Percentiles rank a stretch among this genome's conserved stretches.
These are phyloP conservation scores for Diddensiella caesifluorescens DNA, from an alignment of 805 yeast genomes.

Conservation along the genomic window DNA sequence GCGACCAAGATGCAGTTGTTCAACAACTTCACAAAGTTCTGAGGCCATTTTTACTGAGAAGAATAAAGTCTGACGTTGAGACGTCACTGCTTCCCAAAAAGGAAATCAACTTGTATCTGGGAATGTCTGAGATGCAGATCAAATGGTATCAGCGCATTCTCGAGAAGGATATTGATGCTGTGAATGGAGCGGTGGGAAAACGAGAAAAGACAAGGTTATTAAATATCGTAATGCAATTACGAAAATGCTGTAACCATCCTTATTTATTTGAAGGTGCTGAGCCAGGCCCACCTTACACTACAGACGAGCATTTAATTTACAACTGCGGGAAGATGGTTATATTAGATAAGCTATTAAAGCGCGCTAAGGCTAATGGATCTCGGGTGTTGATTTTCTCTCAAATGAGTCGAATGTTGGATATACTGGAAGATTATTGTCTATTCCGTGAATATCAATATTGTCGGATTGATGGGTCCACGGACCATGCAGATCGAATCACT, in stretches of 20 bases:
- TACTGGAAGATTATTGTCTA: slow-evolving; percentile 85
- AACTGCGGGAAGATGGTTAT: slow-evolving; percentile 90
- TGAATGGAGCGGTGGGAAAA: slow-evolving; percentile 92
- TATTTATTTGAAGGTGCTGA: slow-evolving; percentile 98
- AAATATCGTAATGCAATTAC: slow-evolving; percentile 92
- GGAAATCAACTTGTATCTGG: slow-evolving; percentile 83
- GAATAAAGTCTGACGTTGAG: slow-evolving; percentile 92
- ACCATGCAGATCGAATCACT: slow-evolving; percentile 85
- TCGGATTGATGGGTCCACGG: slow-evolving; percentile 89
- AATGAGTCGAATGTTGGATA: slow-evolving; percentile 86
- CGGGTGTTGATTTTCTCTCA: slow-evolving; percentile 89
- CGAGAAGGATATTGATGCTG: slow-evolving; percentile 93
- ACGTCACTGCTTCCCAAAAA: slow-evolving; percentile 84
- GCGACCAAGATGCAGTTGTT: slow-evolving; percentile 72
- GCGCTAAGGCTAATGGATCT: slow-evolving; percentile 70
- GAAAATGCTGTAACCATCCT: slow-evolving; percentile 97
- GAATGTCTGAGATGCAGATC: slow-evolving; percentile 93
- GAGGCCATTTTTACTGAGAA: slow-evolving; percentile 79
- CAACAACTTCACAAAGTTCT: slow-evolving; percentile 83
- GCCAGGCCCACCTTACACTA: slow-evolving; percentile 96
- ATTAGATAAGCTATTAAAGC: slow-evolving; percentile 72
- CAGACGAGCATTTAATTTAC: slow-evolving; percentile 87
- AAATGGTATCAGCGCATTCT: slow-evolving; percentile 84
- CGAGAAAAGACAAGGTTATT: slow-evolving; percentile 86
- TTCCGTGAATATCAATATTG: slow-evolving; percentile 81